Base-by-base conservation (phyloP, 208 protist species). In the Eutreptiella sp. region DNA sequence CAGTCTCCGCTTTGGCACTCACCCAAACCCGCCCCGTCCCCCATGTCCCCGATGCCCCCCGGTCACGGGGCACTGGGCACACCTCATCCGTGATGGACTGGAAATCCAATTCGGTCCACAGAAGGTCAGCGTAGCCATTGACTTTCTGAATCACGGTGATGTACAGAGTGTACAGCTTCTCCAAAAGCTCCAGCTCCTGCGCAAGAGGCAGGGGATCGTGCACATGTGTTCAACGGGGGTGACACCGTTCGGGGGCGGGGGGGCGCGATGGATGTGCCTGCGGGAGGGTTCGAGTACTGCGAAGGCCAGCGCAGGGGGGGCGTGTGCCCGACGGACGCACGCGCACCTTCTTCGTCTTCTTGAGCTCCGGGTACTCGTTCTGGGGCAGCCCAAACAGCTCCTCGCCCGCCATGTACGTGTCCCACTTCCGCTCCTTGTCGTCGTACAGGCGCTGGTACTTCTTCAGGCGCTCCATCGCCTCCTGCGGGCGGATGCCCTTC, bases 81-180 rank as follows among this genome's bases (percentile, higher is more conserved):
- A 96, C 78, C 72, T 96, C 85, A 24, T 86, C 78, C 32, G 82
- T 77, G 35, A 97, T 90, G n/a, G 73, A 77, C 55, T 94, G 86
- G 55, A 97, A 89, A 63, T 95, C 73, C 53, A 96, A 73, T 48
- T 96, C 89, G 63, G 74, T 76, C 92, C 92, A 97, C 9, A 95
- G 72, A 57, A 90, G 83, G 53, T 97, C 90, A 53, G 84, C 85
- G 73, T 95, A 97, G 29, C 85, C 83, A 43, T 85, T 80, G 32
- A 97, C 83, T 60, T 90, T 88, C 57, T 90, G 81, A 41, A 92
- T 75, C 42, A 97, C 91, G 63, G 93, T 88, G 43, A 90, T 88
- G 77, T 96, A 94, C 1, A 97, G 77, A 24, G 75, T 79, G 73
- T 97, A 97, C 16, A 97, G 82, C 72, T 86, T 89, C 53, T 95